These are phyloP conservation scores for Talaromyces amestolkiae DNA, from an alignment of 2,329 filamentous ascomycete species.

Conservation along the genomic window DNA sequence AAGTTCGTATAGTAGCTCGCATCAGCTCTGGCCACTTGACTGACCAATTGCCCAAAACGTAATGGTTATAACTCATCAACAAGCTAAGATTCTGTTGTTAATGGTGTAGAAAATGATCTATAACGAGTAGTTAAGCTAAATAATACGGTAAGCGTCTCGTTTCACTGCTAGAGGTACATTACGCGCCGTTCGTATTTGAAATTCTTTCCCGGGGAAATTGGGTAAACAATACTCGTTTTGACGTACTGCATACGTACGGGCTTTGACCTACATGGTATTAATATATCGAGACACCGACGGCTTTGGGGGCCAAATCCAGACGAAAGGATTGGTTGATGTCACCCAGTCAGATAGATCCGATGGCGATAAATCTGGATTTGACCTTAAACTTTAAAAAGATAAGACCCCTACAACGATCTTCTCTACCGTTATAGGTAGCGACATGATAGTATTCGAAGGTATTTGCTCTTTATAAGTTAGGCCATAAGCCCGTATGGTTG, in stretches of 20 bases:
- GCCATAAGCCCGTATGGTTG: background rate
- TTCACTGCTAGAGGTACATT: background rate
- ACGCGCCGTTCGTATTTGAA: background rate
- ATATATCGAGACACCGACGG: background rate
- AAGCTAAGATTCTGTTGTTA: background rate
- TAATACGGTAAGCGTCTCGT: background rate
- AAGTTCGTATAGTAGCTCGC: background rate
- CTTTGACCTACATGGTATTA: background rate
- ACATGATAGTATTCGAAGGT: background rate
- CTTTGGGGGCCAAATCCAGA: constrained; percentile 3
- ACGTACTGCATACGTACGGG: background rate
- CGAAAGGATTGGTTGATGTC: background rate
- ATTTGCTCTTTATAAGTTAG: background rate
- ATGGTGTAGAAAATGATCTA: background rate
- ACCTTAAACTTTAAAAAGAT: background rate
- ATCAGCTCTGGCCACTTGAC: background rate
- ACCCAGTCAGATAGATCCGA: background rate
- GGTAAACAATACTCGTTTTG: background rate
- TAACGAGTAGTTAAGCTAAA: background rate
- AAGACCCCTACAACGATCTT: background rate
- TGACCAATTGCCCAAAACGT: background rate
- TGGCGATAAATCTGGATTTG: background rate
- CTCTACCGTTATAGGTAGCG: background rate
- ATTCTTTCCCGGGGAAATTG: background rate
- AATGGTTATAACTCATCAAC: background rate